Evolutionary conservation across 352 stramenopile species (phyloP).

Genomic region (Aphanomyces invadans): DNA sequence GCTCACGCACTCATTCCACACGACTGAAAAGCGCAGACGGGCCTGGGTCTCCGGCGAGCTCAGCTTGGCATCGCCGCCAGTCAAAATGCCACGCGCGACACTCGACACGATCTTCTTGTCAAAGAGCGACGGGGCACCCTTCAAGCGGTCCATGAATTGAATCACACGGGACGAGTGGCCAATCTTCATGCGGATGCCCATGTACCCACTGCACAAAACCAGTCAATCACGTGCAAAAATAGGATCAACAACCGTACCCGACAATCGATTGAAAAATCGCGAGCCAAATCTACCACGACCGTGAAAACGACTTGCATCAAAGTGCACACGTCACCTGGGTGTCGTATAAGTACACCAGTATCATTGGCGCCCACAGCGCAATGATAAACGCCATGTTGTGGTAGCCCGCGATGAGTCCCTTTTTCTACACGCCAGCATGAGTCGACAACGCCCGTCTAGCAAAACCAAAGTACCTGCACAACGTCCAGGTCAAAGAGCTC

Average conservation of each 20-base stretch:
- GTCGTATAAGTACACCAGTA: constrained; percentile 84
- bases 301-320: constrained; percentile 3
- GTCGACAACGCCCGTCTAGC: too few species aligned
- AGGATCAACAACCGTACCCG: too few species aligned
- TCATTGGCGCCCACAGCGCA: constrained; percentile 63
- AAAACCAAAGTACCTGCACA: constrained; percentile 26
- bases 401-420: constrained; percentile 49
- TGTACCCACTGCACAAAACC: constrained; percentile 35
- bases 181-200: constrained; percentile 68
- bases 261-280: constrained; percentile 73
- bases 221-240: too few species aligned
- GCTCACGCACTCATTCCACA: constrained; percentile 87
- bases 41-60: constrained; percentile 53
- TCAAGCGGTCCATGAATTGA: constrained; percentile 58
- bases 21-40: constrained; percentile 73
- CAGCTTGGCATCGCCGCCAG: constrained; percentile 26
- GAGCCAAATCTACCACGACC: constrained; percentile 54
- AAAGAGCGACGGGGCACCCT: constrained; percentile 52
- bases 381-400: constrained; percentile 78
- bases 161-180: constrained; percentile 58
- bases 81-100: constrained; percentile 26
- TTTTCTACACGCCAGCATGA: too few species aligned
- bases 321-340: constrained; percentile 34
- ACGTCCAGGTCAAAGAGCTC: constrained; percentile 59
- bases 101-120: constrained; percentile 57